Evolutionary conservation across 2,329 filamentous ascomycete species (phyloP), one percentile per base, ranked within the genome.

Genomic region (Colletotrichum scovillei): DNA sequence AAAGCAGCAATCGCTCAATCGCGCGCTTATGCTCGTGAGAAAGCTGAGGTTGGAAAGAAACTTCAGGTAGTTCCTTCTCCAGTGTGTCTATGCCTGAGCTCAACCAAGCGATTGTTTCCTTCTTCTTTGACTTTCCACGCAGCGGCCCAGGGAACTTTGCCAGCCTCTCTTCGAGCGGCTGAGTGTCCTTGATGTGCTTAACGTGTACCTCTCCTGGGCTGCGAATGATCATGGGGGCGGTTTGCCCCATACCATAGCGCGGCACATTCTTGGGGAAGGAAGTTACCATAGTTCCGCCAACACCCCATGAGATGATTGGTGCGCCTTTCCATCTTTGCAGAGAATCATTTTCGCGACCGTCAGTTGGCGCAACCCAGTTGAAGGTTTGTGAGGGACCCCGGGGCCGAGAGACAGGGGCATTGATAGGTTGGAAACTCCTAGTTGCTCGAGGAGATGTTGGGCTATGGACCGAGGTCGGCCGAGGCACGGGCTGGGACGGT

Each of bases 71-170:
- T 67, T 83, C 87, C 77, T 87, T 89, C 79, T 97, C 94, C 46
- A 98, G 84, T 0, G 85, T 85, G 49, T 94, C 92, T 69, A 98
- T 96, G 65, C 92, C 94, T 72, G 89, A 86, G 5, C 88, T 89
- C 57, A 99, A 86, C 97, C 97, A 99, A 2, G 90, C 83, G 56
- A 95, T 78, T 0, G 95, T 90, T 67, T 99, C 96, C 85, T 98
- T 99, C 87, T 99, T 99, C 87, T 98, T 98, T 1, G 92, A 91
- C 80, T 98, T 98, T 53, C 92, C 89, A 81, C 93, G 95, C 32
- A 99, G 85, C 3, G 97, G 97, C 0, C 97, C 97, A 0, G 97
- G 97, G 78, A 98, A 98, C 77, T 92, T 95, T 22, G 91, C 88
- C 62, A 97, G 85, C 2, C 92, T 89, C 42, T 97, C 94, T 28